Percentiles rank a stretch among this genome's conserved stretches.
Conservation (phyloP, 1,284 basidiomycete species). For the Volvariella volvacea region DNA sequence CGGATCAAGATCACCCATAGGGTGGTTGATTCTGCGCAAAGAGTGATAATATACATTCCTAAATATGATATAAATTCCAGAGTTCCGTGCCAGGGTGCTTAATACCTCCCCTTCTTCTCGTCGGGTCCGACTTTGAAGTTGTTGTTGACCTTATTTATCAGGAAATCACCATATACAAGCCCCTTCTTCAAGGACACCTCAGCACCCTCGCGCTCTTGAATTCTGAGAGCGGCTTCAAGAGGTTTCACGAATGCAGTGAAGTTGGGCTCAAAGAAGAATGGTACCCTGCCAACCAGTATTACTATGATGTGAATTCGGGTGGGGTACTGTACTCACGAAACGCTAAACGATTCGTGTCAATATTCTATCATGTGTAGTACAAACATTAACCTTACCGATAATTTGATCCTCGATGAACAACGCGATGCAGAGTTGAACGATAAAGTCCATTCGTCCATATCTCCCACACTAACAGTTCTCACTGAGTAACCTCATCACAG, state of each 20-base stretch:
- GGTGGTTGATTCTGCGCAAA: too few relatives aligned
- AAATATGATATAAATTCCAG: too few relatives aligned
- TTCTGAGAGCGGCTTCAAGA: constrained; percentile 45
- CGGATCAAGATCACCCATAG: too few relatives aligned
- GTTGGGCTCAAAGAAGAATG: constrained; percentile 86
- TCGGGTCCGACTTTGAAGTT: constrained; percentile 42
- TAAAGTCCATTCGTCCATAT: constrained; percentile 81
- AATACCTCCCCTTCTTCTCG: too few relatives aligned
- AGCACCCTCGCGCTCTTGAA: constrained; percentile 26
- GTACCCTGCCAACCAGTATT: constrained; percentile 40
- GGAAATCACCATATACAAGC: constrained; percentile 70
- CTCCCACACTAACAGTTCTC: constrained; percentile 64
- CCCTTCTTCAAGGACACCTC: constrained; percentile 25
- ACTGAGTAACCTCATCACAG: background rate
- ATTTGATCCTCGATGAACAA: constrained; percentile 64
- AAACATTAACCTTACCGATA: constrained; percentile 70
- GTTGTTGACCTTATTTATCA: constrained; percentile 60
- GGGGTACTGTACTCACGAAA: constrained; percentile 38
- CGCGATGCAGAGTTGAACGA: constrained; percentile 67
- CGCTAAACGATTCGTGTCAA: background rate
- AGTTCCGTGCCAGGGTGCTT: too few relatives aligned
- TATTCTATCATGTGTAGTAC: background rate
- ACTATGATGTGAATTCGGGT: background rate
- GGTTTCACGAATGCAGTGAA: constrained; percentile 62
- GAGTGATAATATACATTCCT: too few relatives aligned